Conservation (phyloP, 805 yeast species). For the Aciculoconidium aculeatum region DNA sequence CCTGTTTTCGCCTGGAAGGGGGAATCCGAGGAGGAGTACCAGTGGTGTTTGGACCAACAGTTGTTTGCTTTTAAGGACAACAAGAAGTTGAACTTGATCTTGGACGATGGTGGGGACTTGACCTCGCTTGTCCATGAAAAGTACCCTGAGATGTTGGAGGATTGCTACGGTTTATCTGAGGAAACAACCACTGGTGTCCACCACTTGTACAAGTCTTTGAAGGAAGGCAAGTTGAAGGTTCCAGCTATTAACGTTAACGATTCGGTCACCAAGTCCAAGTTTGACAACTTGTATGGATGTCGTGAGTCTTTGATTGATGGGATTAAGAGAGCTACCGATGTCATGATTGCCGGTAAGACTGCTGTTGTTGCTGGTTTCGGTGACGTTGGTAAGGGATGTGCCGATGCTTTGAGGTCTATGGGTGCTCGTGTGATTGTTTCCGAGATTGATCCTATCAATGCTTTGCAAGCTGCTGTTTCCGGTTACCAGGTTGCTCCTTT, state of each 20-base stretch:
- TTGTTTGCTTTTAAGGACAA: slow-evolving; percentile 95
- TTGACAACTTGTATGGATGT: slow-evolving; percentile 99
- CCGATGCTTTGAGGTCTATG: slow-evolving; percentile 97
- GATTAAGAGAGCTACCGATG: slow-evolving; percentile 99
- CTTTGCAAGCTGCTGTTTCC: slow-evolving; percentile 98
- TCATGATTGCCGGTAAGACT: slow-evolving; percentile 98
- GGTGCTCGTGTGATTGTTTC: slow-evolving; percentile 98
- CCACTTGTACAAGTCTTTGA: slow-evolving; percentile 94
- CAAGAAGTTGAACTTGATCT: slow-evolving; percentile 90
- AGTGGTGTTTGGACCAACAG: slow-evolving; percentile 99
- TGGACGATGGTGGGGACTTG: slow-evolving; percentile 99
- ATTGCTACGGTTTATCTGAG: slow-evolving; percentile 93
- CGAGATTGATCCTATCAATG: slow-evolving; percentile 98
- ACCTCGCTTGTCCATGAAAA: slow-evolving; percentile 95
- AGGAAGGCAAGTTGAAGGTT: slow-evolving; percentile 83
- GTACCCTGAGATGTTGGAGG: slow-evolving; percentile 95
- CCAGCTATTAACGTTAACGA: slow-evolving; percentile 99
- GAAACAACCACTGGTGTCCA: slow-evolving; percentile 99
- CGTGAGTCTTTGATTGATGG: slow-evolving; percentile 98
- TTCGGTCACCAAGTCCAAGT: slow-evolving; percentile 97
- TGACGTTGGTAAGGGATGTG: slow-evolving; percentile 99
- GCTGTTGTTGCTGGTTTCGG: slow-evolving; percentile 99
- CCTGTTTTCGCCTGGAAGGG: slow-evolving; percentile 99
- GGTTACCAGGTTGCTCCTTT: slow-evolving; percentile 96
- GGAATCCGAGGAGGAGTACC: slow-evolving; percentile 98